Evolutionary conservation across 2,329 filamentous ascomycete genomes (phyloP).

Genomic region (Xylaria arbuscula): DNA sequence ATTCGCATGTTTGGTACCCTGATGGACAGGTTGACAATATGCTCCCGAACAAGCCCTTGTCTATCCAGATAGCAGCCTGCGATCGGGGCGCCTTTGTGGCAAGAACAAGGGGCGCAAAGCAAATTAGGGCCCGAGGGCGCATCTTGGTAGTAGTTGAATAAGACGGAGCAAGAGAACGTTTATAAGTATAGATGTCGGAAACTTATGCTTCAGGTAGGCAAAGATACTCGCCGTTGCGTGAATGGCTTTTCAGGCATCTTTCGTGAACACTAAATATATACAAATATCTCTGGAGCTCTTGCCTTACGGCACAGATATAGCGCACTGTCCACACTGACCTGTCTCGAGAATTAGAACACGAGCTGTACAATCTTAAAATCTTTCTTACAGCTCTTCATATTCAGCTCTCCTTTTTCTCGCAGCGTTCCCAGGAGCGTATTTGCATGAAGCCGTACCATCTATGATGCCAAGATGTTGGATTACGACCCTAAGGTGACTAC

Average conservation of each 20-base stretch:
- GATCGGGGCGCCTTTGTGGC: constrained; percentile 31
- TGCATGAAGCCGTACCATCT: not conserved
- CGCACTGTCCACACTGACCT: not conserved
- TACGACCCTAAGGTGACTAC: constrained; percentile 5
- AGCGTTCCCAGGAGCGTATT: not conserved
- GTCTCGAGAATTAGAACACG: not conserved
- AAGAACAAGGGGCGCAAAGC: constrained; percentile 37
- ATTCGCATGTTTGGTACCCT: constrained; percentile 40
- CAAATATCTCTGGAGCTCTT: too few relatives aligned
- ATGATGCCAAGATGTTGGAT: constrained; percentile 17
- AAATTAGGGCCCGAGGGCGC: constrained; percentile 35
- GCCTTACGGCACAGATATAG: not conserved
- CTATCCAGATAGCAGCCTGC: constrained; percentile 29
- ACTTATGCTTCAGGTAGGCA: not conserved
- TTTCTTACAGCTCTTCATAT: not conserved
- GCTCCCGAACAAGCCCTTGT: constrained; percentile 37
- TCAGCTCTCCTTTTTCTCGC: constrained; percentile 15
- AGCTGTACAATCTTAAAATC: not conserved
- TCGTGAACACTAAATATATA: too few relatives aligned
- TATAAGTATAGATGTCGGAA: not conserved
- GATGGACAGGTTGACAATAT: constrained; percentile 34
- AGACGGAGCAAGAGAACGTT: not conserved
- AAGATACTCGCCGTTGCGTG: too few relatives aligned
- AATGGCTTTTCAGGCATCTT: too few relatives aligned
- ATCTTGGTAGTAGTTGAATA: constrained; percentile 29